A percentile compares a stretch with the other conserved stretches of the same genome.
Evolutionary conservation across 2,329 filamentous ascomycete species (phyloP).

Genomic region (Gaeumannomyces tritici): DNA sequence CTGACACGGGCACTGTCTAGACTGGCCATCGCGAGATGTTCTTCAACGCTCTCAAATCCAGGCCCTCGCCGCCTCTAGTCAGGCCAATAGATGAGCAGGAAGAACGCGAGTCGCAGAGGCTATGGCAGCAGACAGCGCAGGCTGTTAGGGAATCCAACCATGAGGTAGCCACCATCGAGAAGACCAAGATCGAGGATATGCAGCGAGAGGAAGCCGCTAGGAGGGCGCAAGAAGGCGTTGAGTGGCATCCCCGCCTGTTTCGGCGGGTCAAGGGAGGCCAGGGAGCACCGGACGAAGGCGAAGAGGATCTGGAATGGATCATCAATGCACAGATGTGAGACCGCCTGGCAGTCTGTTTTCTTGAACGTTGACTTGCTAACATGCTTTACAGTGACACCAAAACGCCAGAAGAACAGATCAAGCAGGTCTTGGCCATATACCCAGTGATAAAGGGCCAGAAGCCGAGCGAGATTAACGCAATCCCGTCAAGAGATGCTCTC

Average conservation of each 20-base stretch:
- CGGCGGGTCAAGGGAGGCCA: conserved; percentile 61
- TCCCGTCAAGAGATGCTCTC: conserved; percentile 35
- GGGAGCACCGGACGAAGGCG: conserved; percentile 64
- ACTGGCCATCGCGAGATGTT: conserved; percentile 83
- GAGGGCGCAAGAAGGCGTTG: conserved; percentile 65
- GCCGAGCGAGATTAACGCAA: conserved; percentile 40
- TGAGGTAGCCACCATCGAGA: conserved; percentile 82
- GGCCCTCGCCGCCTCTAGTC: conserved; percentile 62
- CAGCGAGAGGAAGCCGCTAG: conserved; percentile 83
- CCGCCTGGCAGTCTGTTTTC: background rate
- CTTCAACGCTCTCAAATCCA: conserved; percentile 76
- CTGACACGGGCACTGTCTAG: conserved; percentile 30
- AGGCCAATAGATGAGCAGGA: conserved; percentile 79
- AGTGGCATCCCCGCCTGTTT: conserved; percentile 87
- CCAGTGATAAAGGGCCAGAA: conserved; percentile 76
- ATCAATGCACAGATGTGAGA: conserved; percentile 75
- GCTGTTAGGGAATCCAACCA: conserved; percentile 83
- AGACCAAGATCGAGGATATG: conserved; percentile 89
- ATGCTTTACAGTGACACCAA: conserved; percentile 41
- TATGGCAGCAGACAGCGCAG: conserved; percentile 75
- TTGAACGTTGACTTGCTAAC: conserved; percentile 1
- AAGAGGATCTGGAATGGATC: conserved; percentile 91
- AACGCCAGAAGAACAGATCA: conserved; percentile 58
- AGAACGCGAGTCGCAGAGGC: conserved; percentile 77
- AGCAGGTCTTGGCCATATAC: conserved; percentile 80